These are phyloP conservation scores for Fraxinus excelsior DNA, from an alignment of 257 asterid genomes.

Conservation along the genomic window DNA sequence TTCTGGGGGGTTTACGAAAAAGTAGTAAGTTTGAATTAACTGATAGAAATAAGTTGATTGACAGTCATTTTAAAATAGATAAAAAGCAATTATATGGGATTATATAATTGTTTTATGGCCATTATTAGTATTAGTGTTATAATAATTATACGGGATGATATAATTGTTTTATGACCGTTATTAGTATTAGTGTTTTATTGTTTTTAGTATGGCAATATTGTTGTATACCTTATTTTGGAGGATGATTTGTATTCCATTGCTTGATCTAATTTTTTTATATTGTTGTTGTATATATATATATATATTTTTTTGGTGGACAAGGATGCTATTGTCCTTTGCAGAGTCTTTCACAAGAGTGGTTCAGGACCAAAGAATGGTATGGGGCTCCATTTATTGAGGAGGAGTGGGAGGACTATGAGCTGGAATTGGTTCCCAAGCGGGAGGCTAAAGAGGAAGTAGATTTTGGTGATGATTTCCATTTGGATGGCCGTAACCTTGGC, in stretches of 20 bases:
- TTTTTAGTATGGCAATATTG: background rate
- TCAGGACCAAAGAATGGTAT: constrained; percentile 92
- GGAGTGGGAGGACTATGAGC: constrained; percentile 84
- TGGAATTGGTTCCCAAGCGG: constrained; percentile 44
- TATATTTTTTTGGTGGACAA: constrained; percentile 32
- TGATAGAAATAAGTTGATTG: background rate
- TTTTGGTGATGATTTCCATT: constrained; percentile 51
- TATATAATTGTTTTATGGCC: background rate
- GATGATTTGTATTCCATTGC: background rate
- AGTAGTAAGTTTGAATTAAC: background rate
- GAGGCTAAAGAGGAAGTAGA: constrained; percentile 64
- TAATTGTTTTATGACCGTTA: background rate
- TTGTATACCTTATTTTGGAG: constrained; percentile 7
- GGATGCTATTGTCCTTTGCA: constrained; percentile 84
- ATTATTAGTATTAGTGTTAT: too few relatives aligned
- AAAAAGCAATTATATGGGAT: background rate
- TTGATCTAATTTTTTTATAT: constrained; percentile 12
- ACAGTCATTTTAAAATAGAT: background rate
- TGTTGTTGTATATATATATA: too few relatives aligned
- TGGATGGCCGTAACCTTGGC: constrained; percentile 74
- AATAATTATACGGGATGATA: too few relatives aligned
- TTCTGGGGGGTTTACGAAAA: background rate
- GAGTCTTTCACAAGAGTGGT: constrained; percentile 97
- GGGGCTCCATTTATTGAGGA: constrained; percentile 91
- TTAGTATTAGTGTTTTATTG: background rate